These are phyloP conservation scores for Tulasnella sp. DNA, from an alignment of 768 basidiomycete genomes.

Conservation along the genomic window DNA sequence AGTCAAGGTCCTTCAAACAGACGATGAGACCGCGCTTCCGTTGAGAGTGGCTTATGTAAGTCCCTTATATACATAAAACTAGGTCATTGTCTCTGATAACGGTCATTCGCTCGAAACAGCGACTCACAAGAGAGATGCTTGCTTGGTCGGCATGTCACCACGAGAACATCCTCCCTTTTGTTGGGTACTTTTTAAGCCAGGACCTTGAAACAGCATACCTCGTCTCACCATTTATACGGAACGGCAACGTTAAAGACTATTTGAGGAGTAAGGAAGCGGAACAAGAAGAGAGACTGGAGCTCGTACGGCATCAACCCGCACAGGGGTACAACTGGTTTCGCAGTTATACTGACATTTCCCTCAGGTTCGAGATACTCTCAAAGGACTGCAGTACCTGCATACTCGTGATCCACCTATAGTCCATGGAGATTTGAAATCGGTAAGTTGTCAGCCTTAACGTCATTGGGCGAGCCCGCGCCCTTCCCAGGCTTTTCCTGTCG, in stretches of 20 bases:
- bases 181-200: constrained; percentile 6
- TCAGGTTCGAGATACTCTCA: not conserved
- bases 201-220: not conserved
- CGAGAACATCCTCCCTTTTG: constrained; percentile 2
- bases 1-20: not conserved
- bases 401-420: not conserved
- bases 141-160: not conserved
- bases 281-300: not conserved
- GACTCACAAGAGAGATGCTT: not conserved
- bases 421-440: not conserved
- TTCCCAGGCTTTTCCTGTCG: not conserved
- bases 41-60: not conserved
- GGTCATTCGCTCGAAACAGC: not conserved
- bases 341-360: not conserved
- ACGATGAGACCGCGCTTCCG: not conserved
- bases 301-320: not conserved
- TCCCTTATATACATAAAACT: no score
- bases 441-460: not conserved
- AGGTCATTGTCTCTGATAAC: not conserved
- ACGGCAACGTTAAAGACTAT: constrained; percentile 10
- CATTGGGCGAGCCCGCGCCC: not conserved
- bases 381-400: not conserved
- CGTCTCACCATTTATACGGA: not conserved
- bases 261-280: not conserved
- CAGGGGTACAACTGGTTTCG: not conserved